These are phyloP conservation scores for Claviceps citrina DNA, from an alignment of 2,329 filamentous ascomycete species.

Conservation along the genomic window DNA sequence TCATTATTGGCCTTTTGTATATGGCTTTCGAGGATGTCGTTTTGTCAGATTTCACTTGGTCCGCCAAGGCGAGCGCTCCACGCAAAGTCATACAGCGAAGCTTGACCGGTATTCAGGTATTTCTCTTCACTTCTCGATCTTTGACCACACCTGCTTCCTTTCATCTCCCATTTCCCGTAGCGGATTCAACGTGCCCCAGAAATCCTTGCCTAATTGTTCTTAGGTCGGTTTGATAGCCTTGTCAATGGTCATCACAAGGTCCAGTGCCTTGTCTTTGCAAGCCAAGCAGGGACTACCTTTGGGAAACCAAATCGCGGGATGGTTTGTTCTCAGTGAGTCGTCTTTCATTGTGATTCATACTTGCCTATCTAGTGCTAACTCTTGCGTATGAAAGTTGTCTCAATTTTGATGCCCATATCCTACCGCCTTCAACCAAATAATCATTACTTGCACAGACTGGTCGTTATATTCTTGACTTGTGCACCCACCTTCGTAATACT, in stretches of 20 bases:
- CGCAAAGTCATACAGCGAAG: constrained; percentile 32
- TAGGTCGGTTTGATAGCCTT: constrained; percentile 64
- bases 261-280: constrained; percentile 71
- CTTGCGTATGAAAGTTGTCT: constrained; percentile 37
- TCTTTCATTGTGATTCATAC: neutral
- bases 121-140: constrained; percentile 5
- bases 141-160: neutral
- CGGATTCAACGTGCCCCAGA: neutral
- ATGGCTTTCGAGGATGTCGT: constrained; percentile 59
- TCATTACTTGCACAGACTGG: constrained; percentile 78
- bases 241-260: constrained; percentile 72
- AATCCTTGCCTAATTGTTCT: neutral
- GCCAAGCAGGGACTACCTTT: constrained; percentile 70
- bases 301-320: constrained; percentile 78
- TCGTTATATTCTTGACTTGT: constrained; percentile 83
- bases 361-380: neutral
- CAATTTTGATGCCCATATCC: constrained; percentile 64
- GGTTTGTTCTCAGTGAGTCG: constrained; percentile 55
- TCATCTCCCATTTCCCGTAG: constrained; percentile 5
- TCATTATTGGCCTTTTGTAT: constrained; percentile 59
- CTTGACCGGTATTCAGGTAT: constrained; percentile 51
- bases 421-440: constrained; percentile 67
- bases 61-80: constrained; percentile 6
- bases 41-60: constrained; percentile 23
- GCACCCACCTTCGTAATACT: constrained; percentile 89